Base-by-base conservation (phyloP, 371 early-diverging fungal genomes). In the Apophysomyces trapeziformis region DNA sequence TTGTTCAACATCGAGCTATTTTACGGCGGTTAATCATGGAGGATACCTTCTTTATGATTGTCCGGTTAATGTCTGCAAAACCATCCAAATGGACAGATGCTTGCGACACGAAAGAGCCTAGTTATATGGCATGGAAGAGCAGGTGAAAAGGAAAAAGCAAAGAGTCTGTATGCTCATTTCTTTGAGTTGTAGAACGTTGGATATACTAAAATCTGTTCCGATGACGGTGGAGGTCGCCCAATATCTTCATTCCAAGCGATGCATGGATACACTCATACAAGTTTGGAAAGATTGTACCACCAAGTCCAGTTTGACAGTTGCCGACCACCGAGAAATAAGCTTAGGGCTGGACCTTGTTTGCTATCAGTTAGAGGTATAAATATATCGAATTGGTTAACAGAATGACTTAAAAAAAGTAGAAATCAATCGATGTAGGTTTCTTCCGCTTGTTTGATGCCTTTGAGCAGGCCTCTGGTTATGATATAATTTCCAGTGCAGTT, bases 381-480 rank as follows among this genome's bases (percentile, higher is more conserved):
- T 6, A 18, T 5, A 38, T 32, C 6, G 5, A 39, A 16, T 60
- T 7, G 5, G 16, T 43, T 39, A 41, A 1, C 18, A 39, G 37
- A 1, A 35, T 12, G 32, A 36, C 26, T 13, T 32, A 47, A 60
- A 46, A 54, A 35, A 26, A 41, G 13, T 62, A 63, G 69, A 26
- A 63, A 47, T 72, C 74, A 7, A 41, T 74, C 9, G 63, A 66
- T n/a, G 54, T 69, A 0, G 68, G 74, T 60, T 79, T 75, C 13
- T 71, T 67, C 32, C 78, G 76, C 21, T 67, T 85, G 32, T 71
- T 79, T 66, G 82, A 85, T 38, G 77, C 76, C 21, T 79, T 85
- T 63, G 73, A 74, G 38, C 72, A 72, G 36, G 68, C 72, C 38
- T 69, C 76, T 60, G 78, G 77, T 7, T 81, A 78, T 58, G 75